Evolutionary conservation across 768 basidiomycete species (phyloP), one percentile per base, ranked within the genome.

Genomic region (Lepiota brunneoincarnata): DNA sequence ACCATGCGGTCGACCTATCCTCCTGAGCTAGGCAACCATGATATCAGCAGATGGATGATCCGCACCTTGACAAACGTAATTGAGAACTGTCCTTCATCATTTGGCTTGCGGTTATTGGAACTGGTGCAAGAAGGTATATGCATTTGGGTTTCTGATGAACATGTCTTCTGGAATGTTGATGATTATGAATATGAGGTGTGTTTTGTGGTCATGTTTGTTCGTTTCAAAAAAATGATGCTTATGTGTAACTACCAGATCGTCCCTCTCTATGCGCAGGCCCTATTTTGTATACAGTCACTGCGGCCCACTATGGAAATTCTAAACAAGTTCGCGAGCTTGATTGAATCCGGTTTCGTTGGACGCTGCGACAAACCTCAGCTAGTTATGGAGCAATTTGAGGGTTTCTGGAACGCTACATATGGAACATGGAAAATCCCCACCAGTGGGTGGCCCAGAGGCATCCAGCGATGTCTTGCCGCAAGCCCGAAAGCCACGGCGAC

Each of bases 131-230:
- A 82, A 0, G 82, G 84, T 9, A 46, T 88, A 21, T 63, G 71
- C 38, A 59, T 74, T 12, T 91, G 89, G 90, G 64, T 91, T 26
- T 73, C 77, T 17, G 89, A 92, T 66, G 80, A 83, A 46, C 69
- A 67, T 39, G 61, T 64, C 20, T 69, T 73, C 6, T 80, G 86
- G 67, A 70, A 71, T 11, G 70, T 70, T 26, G 76, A 79, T 21
- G 83, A 87, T 47, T 79, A 89, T 54, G 69, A 69, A 15, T 73
- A 81, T 57, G 85, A 88, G 64, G 83, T 86, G 59, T 51, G 80
- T 72, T 36, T 12, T 7, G 14, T 44, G 31, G 31, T 3, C 21
- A 44, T 43, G n/a, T n/a, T n/a, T 21, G 18, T 43, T 18, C 21
- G 11, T 17, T n/a, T 40, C 1, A 15, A 23, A 37, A 2, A 14